Base-by-base conservation (phyloP, 2,329 filamentous ascomycete genomes). In the Paraconiothyrium brasiliense region DNA sequence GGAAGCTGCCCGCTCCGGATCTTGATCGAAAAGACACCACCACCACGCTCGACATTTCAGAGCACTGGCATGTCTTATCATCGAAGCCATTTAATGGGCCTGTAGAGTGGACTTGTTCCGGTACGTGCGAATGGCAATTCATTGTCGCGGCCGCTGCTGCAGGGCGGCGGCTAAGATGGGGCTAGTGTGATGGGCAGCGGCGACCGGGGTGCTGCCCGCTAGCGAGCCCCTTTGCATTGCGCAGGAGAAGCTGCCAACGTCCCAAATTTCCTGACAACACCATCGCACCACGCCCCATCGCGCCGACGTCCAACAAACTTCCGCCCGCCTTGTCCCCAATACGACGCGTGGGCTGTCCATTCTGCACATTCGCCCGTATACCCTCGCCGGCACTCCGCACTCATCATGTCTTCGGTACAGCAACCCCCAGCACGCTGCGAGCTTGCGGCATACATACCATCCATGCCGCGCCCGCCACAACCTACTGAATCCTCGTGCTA, bases 191-290 rank as follows among this genome's bases (percentile, higher is more conserved):
- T 69, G 68, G 69, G 74, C 69, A 69, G 72, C 62, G 56, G 64
- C 71, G 68, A 71, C 75, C 71, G 64, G 73, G 74, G 72, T 66
- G 59, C 54, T 65, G 50, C 55, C 59, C 69, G 66, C 71, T 77
- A 77, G 75, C 73, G 76, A 78, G 73, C 76, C 76, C 76, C 75
- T 78, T 78, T 78, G 75, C 74, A 73, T 75, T 67, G 76, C 74
- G 71, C 71, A 71, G 72, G 71, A 75, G 73, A 70, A 68, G 69
- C 68, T 76, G 73, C 72, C 75, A 76, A 74, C 75, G 74, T 76
- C 76, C 73, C 69, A 76, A 78, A 78, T 77, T 77, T 76, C 72
- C 72, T 74, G 70, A 72, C 74, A 64, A 75, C 75, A 72, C 67
- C 68, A 69, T 69, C 71, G 65, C 71, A 66, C 62, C 71, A 54